These are phyloP conservation scores for Ogataea salicorniae DNA, from an alignment of 805 yeast species.

Conservation along the genomic window DNA sequence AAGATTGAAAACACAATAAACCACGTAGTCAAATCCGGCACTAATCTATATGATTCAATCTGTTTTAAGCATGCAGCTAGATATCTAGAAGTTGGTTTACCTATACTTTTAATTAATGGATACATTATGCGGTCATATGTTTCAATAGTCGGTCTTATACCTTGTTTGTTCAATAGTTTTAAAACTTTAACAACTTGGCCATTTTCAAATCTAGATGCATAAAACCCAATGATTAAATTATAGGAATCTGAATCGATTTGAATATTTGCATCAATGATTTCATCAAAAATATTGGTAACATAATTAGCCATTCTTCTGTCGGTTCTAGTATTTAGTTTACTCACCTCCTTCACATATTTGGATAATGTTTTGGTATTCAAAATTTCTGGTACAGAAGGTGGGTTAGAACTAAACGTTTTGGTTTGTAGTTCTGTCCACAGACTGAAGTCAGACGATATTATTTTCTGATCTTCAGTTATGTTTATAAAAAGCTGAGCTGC, in stretches of 20 bases:
- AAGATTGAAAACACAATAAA: constrained; percentile 15
- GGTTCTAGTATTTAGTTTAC: constrained; percentile 8
- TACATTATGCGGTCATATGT: constrained; percentile 16
- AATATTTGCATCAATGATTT: constrained; percentile 11
- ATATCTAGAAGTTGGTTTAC: constrained; percentile 5
- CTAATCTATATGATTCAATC: constrained; percentile 9
- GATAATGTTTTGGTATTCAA: constrained; percentile 5
- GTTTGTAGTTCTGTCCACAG: constrained; percentile 2
- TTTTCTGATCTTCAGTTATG: not conserved
- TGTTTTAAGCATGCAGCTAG: constrained; percentile 11
- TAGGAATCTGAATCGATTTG: constrained; percentile 7
- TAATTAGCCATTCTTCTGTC: constrained; percentile 4
- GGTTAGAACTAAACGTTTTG: not conserved
- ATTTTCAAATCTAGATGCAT: constrained; percentile 10
- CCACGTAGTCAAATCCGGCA: constrained; percentile 21
- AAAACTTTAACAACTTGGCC: constrained; percentile 5
- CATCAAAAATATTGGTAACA: constrained; percentile 6
- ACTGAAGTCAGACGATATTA: not conserved
- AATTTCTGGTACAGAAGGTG: constrained; percentile 8
- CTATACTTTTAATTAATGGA: constrained; percentile 8
- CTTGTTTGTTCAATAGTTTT: constrained; percentile 3
- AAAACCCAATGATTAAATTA: constrained; percentile 15
- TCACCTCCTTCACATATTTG: constrained; percentile 7
- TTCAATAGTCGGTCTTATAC: constrained; percentile 10
- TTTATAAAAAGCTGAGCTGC: not conserved